Evolutionary conservation across 305 asterid genomes (phyloP).

Genomic region (Caryopteris hybrid): DNA sequence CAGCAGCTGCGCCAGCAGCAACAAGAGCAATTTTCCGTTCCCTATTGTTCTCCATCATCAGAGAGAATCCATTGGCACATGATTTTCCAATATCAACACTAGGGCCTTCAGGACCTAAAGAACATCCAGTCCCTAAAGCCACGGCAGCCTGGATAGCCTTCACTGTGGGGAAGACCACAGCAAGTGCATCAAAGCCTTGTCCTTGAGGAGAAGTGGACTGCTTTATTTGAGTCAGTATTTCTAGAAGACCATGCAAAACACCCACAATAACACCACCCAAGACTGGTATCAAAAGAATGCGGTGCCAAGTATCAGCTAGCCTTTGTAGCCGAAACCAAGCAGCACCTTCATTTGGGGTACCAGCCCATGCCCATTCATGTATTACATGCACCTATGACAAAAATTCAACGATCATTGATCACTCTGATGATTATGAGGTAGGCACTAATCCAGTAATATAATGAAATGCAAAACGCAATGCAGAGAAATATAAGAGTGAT

Average conservation of each 20-base stretch:
- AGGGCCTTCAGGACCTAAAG: constrained; percentile 99
- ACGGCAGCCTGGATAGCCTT: constrained; percentile 96
- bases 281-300: constrained; percentile 88
- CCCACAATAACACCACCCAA: constrained; percentile 97
- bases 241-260: constrained; percentile 91
- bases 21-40: constrained; percentile 93
- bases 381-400: constrained; percentile 72
- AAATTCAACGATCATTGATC: constrained; percentile 13
- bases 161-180: constrained; percentile 72
- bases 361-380: constrained; percentile 99
- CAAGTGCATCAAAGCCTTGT: constrained; percentile 74
- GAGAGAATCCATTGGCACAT: constrained; percentile 88
- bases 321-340: constrained; percentile 95
- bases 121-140: constrained; percentile 91
- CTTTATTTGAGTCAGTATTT: constrained; percentile 75
- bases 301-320: constrained; percentile 94
- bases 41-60: constrained; percentile 91
- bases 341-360: constrained; percentile 98
- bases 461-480: neutral
- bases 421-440: neutral
- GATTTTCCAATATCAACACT: constrained; percentile 98
- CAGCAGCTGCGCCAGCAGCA: constrained; percentile 99
- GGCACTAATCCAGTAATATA: neutral
- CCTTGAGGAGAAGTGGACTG: constrained; percentile 73
- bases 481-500: neutral